Base-by-base conservation (phyloP, 2,329 filamentous ascomycete species). In the Microsporum audouinii region DNA sequence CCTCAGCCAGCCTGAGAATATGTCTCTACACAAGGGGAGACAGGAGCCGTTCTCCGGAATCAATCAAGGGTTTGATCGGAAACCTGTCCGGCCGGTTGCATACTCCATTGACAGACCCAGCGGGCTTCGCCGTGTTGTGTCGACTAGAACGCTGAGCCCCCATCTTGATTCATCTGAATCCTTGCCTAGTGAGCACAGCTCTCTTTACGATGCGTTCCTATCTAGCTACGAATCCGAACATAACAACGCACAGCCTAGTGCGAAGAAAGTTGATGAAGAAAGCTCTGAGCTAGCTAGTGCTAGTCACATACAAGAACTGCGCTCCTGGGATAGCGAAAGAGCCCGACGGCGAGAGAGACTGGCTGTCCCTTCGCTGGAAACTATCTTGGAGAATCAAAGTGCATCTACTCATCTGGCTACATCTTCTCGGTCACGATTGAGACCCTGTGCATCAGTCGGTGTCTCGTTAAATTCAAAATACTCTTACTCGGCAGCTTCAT, bases 161-260 rank as follows among this genome's bases (percentile, higher is more conserved):
- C 60, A 68, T 41, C 53, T 71, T 12, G 67, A 70, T 60, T 71
- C 68, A 3, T 70, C 69, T 1, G 71, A 72, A 49, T 70, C 70
- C 12, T 60, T 67, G 38, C 68, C 68, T 17, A 75, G 72, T 59
- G 71, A 73, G 29, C 71, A 73, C 53, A 68, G 66, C 57, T 73
- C 69, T 8, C 73, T 77, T 10, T 75, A 70, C 63, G 70, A 76
- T 64, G 75, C 74, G 5, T 62, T 68, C 43, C 63, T 69, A 53
- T 69, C 70, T 34, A 68, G 67, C 33, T 71, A 72, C 4, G 65
- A 66, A 23, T 66, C 64, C 39, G 67, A 70, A 34, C 39, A 45
- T 47, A 61, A 60, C 45, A 60, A 59, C 14, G 53, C 58, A 8
- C 39, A 57, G 39, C 59, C 51, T 29, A 36, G 7, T n/a, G 38